Conservation (phyloP, 2,329 filamentous ascomycete species). For the Exophiala viscosa region DNA sequence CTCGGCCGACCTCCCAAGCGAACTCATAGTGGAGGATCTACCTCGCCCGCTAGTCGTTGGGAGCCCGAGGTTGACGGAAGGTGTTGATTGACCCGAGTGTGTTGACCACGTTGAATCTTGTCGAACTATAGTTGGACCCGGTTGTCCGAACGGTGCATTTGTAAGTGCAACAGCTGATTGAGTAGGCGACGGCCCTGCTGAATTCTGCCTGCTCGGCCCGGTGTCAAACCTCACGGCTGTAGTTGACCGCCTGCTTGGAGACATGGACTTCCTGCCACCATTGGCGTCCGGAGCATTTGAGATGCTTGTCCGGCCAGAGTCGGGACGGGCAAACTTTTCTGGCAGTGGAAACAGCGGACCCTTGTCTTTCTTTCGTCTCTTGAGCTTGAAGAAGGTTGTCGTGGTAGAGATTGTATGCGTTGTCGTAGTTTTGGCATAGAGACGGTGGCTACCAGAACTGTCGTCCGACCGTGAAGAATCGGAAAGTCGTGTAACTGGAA, state of each 20-base stretch:
- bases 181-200: slow-evolving; percentile 47
- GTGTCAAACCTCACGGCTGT: slow-evolving; percentile 24
- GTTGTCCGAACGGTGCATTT: slow-evolving; percentile 44
- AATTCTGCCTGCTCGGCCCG: slow-evolving; percentile 25
- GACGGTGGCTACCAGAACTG: slow-evolving; percentile 66
- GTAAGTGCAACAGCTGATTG: slow-evolving; percentile 51
- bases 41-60: slow-evolving; percentile 61
- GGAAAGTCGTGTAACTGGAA: slow-evolving; percentile 64
- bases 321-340: slow-evolving; percentile 58
- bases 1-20: slow-evolving; percentile 67
- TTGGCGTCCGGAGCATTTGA: slow-evolving; percentile 39
- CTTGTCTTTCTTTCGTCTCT: slow-evolving; percentile 66
- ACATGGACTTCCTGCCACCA: slow-evolving; percentile 35
- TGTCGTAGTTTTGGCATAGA: slow-evolving; percentile 58
- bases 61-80: slow-evolving; percentile 58
- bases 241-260: slow-evolving; percentile 27
- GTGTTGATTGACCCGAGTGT: slow-evolving; percentile 60
- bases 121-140: slow-evolving; percentile 48
- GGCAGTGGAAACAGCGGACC: slow-evolving; percentile 84
- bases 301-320: slow-evolving; percentile 37
- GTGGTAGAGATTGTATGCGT: slow-evolving; percentile 63
- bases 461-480: slow-evolving; percentile 89
- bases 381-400: slow-evolving; percentile 75
- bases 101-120: slow-evolving; percentile 62
- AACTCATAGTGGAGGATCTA: slow-evolving; percentile 87